Conservation (phyloP, 768 basidiomycete genomes). For the Boletus sp. region DNA sequence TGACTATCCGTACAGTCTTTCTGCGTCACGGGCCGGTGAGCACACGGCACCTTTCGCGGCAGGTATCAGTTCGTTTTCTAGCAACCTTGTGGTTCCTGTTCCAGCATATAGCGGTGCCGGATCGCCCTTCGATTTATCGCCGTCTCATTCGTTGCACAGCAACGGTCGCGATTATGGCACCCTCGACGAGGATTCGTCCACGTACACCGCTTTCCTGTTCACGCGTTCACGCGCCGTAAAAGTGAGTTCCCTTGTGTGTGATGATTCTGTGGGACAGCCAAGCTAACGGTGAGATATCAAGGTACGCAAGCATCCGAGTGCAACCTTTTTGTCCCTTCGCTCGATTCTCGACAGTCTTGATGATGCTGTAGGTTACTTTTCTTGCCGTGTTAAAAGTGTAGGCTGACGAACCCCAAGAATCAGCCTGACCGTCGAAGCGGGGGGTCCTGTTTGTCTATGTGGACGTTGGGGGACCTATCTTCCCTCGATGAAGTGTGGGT, state of each 20-base stretch:
- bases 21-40: constrained; percentile 4
- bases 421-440: constrained; percentile 8
- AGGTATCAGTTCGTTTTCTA: background rate
- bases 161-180: constrained; percentile 6
- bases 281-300: constrained; percentile 6
- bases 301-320: constrained; percentile 25
- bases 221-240: constrained; percentile 55
- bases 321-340: constrained; percentile 24
- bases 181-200: constrained; percentile 3
- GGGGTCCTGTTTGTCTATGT: constrained; percentile 43
- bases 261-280: background rate
- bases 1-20: constrained; percentile 1
- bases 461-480: constrained; percentile 42
- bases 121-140: constrained; percentile 36
- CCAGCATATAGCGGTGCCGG: constrained; percentile 2
- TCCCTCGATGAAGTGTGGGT: constrained; percentile 47
- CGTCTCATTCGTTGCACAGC: constrained; percentile 16
- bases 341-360: constrained; percentile 26
- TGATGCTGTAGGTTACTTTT: constrained; percentile 16
- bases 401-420: constrained; percentile 12
- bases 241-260: constrained; percentile 34
- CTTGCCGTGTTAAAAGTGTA: background rate
- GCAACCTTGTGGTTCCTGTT: constrained; percentile 1
- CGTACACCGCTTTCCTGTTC: constrained; percentile 42
- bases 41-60: background rate